phyloP scores from a whole-genome alignment of 129 eudicot species.

The Helianthus tuberosus region DNA sequence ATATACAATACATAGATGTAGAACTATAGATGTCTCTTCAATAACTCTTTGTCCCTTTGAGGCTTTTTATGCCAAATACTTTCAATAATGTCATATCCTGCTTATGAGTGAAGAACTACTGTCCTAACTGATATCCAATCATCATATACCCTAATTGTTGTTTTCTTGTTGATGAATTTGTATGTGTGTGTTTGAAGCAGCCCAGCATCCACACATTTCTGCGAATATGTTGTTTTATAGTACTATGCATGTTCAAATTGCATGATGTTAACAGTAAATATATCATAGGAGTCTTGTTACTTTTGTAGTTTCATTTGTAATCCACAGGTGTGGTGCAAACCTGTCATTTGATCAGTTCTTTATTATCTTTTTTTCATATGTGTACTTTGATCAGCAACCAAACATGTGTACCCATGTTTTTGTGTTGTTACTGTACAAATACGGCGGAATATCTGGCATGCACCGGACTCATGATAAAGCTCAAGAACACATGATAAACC shows the following conservation, averaged over 20 bases:
- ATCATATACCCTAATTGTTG: neutral
- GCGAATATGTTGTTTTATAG: conserved; percentile 8
- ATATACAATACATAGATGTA: conserved; percentile 15
- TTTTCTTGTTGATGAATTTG: neutral
- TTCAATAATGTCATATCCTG: conserved; percentile 7
- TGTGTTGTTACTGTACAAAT: neutral
- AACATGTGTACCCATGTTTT: no score
- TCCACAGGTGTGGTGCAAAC: no score
- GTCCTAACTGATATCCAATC: conserved; percentile 2
- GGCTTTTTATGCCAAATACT: conserved; percentile 7
- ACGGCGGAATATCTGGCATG: neutral
- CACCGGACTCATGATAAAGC: neutral
- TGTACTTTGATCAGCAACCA: no score
- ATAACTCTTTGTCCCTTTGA: conserved; percentile 1
- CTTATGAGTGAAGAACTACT: neutral
- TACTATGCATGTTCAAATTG: neutral
- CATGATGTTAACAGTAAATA: neutral
- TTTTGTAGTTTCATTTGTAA: no score
- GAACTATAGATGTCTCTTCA: neutral
- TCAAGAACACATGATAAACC: neutral
- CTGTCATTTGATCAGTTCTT: neutral
- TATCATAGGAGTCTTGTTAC: no score
- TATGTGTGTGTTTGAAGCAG: conserved; percentile 19
- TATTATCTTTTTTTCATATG: neutral
- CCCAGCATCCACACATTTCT: neutral